A percentile compares a stretch with the other conserved stretches of the same genome.
Evolutionary conservation across 305 asterid species (phyloP).

Genomic region (Plantago lanceolata): DNA sequence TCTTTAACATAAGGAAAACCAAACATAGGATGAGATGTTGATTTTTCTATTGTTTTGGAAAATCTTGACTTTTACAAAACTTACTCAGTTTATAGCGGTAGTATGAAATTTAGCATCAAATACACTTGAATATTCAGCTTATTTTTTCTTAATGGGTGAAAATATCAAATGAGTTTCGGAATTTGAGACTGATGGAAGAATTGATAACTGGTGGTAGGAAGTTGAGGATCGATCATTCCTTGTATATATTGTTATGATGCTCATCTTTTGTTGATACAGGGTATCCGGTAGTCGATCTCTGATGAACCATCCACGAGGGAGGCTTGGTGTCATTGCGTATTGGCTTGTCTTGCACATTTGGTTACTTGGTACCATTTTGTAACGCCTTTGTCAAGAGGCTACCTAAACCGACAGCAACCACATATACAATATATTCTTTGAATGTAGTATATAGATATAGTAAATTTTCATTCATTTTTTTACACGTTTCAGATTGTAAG

Average conservation of each 20-base stretch:
- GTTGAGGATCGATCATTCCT: neutral
- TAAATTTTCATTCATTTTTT: constrained; percentile 19
- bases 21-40: no score
- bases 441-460: constrained; percentile 35
- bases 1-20: no score
- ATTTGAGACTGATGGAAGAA: neutral
- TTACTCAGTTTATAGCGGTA: no score
- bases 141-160: neutral
- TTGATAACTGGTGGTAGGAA: neutral
- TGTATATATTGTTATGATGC: constrained; percentile 22
- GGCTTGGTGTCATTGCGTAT: constrained; percentile 76
- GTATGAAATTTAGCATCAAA: neutral
- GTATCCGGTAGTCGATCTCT: constrained; percentile 82
- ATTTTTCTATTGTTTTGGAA: no score
- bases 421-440: constrained; percentile 9
- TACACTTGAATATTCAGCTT: neutral
- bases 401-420: constrained; percentile 15
- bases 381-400: constrained; percentile 27
- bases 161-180: neutral
- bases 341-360: constrained; percentile 78
- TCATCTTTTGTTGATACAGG: constrained; percentile 46
- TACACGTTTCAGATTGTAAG: constrained; percentile 7
- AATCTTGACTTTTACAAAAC: no score
- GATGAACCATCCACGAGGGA: constrained; percentile 90
- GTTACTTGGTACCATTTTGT: constrained; percentile 77